Conservation (phyloP, 179 eudicot genomes). For the Nepenthes alata region DNA sequence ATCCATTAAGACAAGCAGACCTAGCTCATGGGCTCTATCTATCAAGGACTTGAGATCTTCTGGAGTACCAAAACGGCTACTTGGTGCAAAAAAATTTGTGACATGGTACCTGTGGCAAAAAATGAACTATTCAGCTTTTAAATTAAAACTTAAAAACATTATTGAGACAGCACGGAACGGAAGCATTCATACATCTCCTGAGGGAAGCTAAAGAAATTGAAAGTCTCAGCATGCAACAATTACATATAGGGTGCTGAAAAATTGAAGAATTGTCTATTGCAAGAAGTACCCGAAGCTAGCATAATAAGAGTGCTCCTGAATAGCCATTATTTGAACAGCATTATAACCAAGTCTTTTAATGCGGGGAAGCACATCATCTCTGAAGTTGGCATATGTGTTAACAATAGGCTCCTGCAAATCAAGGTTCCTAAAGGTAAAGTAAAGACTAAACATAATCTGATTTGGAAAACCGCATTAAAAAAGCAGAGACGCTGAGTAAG, state of each 20-base stretch:
- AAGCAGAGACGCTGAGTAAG: too few relatives aligned
- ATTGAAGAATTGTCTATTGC: background rate
- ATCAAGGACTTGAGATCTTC: slow-evolving; percentile 96
- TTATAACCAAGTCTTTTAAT: slow-evolving; percentile 89
- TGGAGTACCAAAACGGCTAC: slow-evolving; percentile 97
- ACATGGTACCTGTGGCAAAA: slow-evolving; percentile 70
- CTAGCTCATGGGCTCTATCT: slow-evolving; percentile 96
- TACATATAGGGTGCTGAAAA: background rate
- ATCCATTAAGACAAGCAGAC: slow-evolving; percentile 95
- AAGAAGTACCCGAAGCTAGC: slow-evolving; percentile 93
- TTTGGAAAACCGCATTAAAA: background rate
- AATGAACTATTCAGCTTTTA: slow-evolving; percentile 7
- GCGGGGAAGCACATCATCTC: slow-evolving; percentile 98
- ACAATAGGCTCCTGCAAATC: slow-evolving; percentile 74
- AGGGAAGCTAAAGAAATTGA: background rate
- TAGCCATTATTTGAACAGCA: slow-evolving; percentile 99
- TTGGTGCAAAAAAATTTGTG: slow-evolving; percentile 97
- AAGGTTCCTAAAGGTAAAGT: slow-evolving; percentile 15
- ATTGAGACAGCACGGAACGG: too few relatives aligned
- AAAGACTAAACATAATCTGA: too few relatives aligned
- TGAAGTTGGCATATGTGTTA: slow-evolving; percentile 82
- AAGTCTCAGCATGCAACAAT: background rate
- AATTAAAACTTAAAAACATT: background rate
- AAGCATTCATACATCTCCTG: too few relatives aligned
- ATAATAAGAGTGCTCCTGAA: slow-evolving; percentile 97